Evolutionary conservation across 1,139 yeast genomes (phyloP).

Genomic region (Suhomyces bribrorum): DNA sequence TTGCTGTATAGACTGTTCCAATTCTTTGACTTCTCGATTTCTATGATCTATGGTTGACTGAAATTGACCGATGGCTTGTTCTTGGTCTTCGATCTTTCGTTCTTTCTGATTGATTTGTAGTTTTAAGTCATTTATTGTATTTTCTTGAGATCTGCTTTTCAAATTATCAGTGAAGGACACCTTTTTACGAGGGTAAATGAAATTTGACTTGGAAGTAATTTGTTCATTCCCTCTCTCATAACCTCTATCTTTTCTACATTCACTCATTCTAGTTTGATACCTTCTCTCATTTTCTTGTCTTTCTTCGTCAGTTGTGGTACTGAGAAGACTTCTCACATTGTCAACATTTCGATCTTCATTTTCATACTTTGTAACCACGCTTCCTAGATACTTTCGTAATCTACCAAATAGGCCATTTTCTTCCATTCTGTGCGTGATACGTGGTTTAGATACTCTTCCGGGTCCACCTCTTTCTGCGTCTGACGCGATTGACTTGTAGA

Average conservation of each 20-base stretch:
- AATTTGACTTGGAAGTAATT: background rate
- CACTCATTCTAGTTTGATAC: background rate
- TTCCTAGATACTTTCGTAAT: constrained; percentile 13
- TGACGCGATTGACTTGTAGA: background rate
- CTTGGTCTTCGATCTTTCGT: background rate
- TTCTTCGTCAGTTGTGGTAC: background rate
- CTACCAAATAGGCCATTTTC: constrained; percentile 10
- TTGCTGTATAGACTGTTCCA: background rate
- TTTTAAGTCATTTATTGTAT: constrained; percentile 1
- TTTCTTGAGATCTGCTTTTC: background rate
- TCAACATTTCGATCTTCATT: constrained; percentile 13
- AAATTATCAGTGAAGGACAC: constrained; percentile 1
- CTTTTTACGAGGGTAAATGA: background rate
- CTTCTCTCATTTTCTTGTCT: background rate
- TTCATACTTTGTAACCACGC: constrained; percentile 12
- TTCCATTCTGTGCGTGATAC: background rate
- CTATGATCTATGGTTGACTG: background rate
- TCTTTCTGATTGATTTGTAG: constrained; percentile 2
- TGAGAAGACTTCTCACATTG: constrained; percentile 5
- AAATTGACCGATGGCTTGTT: background rate
- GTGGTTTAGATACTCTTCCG: background rate
- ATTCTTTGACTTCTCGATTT: background rate
- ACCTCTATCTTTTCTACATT: background rate
- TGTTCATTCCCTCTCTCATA: too few species aligned
- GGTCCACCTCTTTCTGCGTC: background rate